These are phyloP conservation scores for Kodamaea sp. DNA, from an alignment of 1,139 yeast genomes.

Conservation along the genomic window DNA sequence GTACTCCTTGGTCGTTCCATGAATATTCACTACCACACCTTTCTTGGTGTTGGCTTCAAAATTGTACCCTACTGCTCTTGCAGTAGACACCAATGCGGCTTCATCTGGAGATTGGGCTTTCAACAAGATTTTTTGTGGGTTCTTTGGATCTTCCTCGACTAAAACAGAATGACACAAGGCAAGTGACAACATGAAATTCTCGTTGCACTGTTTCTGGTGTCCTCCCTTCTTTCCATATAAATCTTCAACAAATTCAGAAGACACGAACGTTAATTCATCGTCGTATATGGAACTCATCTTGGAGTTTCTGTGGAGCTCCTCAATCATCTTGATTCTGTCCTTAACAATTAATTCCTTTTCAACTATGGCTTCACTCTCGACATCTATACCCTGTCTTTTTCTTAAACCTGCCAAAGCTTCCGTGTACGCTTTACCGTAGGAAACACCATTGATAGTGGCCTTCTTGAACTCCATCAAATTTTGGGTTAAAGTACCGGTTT, in stretches of 20 bases:
- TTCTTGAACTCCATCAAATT: constrained; percentile 63
- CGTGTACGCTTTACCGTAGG: constrained; percentile 63
- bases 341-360: constrained; percentile 41
- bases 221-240: constrained; percentile 29
- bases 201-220: constrained; percentile 39
- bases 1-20: constrained; percentile 46
- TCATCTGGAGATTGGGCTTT: constrained; percentile 70
- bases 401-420: constrained; percentile 62
- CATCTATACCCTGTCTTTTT: constrained; percentile 56
- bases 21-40: constrained; percentile 44
- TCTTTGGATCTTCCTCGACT: constrained; percentile 46
- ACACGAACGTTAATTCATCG: constrained; percentile 50
- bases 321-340: constrained; percentile 43
- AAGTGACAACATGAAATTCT: constrained; percentile 53
- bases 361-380: constrained; percentile 43
- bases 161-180: constrained; percentile 64
- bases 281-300: constrained; percentile 27
- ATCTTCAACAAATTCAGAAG: constrained; percentile 46
- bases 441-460: constrained; percentile 55
- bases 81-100: constrained; percentile 63
- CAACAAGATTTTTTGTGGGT: constrained; percentile 37
- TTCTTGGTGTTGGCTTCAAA: constrained; percentile 49
- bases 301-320: constrained; percentile 21
- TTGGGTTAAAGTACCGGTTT: constrained; percentile 62
- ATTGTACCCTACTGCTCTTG: constrained; percentile 54